These are phyloP conservation scores for Dimocarpus longan DNA, from an alignment of 345 rosid species.

Conservation along the genomic window DNA sequence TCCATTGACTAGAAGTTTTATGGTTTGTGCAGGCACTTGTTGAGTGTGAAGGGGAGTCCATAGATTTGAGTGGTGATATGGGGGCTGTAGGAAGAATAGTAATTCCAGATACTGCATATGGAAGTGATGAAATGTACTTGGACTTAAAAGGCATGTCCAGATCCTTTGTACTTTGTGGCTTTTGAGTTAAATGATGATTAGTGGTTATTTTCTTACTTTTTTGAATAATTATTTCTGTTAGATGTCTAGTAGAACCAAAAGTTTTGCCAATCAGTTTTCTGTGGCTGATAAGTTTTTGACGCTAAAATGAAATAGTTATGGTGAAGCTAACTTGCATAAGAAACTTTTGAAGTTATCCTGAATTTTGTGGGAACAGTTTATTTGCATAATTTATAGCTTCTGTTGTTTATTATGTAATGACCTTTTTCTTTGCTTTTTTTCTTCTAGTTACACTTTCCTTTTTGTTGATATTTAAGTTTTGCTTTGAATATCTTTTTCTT, in stretches of 20 bases:
- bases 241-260: slow-evolving; percentile 18
- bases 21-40: slow-evolving; percentile 73
- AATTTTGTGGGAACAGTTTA: neutral
- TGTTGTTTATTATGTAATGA: neutral
- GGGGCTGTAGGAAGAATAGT: slow-evolving; percentile 94
- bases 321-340: neutral
- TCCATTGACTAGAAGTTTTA: slow-evolving; percentile 17
- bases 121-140: slow-evolving; percentile 62
- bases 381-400: neutral
- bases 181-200: neutral
- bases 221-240: neutral
- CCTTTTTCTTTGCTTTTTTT: neutral
- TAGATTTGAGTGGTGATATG: slow-evolving; percentile 94
- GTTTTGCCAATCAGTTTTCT: neutral
- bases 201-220: neutral
- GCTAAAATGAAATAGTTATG: neutral
- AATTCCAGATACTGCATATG: slow-evolving; percentile 55
- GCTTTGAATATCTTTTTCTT: slow-evolving; percentile 5
- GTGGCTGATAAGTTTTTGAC: neutral
- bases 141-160: slow-evolving; percentile 78
- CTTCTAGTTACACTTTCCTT: neutral
- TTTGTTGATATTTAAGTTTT: slow-evolving; percentile 6
- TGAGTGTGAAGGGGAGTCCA: slow-evolving; percentile 96
- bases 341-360: neutral
- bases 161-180: slow-evolving; percentile 1